A percentile compares a stretch with the other conserved stretches of the same genome.
phyloP scores from a whole-genome alignment of 208 protist genomes.

The Phytomonas sp. region DNA sequence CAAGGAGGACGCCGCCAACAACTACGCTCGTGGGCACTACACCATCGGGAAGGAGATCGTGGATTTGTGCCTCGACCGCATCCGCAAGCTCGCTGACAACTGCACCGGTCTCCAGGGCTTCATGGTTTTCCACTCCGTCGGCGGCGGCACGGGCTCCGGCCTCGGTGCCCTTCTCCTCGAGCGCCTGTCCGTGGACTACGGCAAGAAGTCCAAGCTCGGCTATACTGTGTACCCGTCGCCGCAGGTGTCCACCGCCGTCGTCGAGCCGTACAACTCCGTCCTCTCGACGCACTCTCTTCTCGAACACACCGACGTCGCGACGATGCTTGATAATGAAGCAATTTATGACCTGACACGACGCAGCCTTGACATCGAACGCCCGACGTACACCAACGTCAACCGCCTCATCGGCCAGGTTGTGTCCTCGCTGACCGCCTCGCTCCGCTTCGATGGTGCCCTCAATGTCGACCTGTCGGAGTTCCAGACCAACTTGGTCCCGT shows the following conservation, averaged over 20 bases:
- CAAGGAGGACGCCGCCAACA: conserved; percentile 98
- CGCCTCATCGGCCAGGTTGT: conserved; percentile 93
- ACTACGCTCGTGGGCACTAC: conserved; percentile 98
- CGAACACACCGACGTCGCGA: conserved; percentile 91
- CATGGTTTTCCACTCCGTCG: conserved; percentile 97
- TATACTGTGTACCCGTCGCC: conserved; percentile 95
- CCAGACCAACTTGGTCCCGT: conserved; percentile 7
- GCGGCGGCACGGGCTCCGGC: conserved; percentile 98
- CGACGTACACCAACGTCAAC: conserved; percentile 96
- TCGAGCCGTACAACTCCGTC: conserved; percentile 97
- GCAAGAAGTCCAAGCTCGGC: conserved; percentile 97
- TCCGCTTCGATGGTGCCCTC: conserved; percentile 94
- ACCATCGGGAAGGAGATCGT: conserved; percentile 97
- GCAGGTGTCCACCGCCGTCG: conserved; percentile 93
- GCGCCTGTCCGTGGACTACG: conserved; percentile 82
- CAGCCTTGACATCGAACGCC: conserved; percentile 91
- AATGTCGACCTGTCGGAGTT: conserved; percentile 85
- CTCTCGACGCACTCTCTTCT: conserved; percentile 93
- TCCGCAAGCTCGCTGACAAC: conserved; percentile 96
- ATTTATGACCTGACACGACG: conserved; percentile 94
- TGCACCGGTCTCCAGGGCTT: conserved; percentile 99
- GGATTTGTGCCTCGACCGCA: conserved; percentile 91
- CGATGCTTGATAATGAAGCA: conserved; percentile 96
- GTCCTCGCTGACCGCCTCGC: conserved; percentile 92
- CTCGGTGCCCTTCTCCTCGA: conserved; percentile 95